A percentile compares a stretch with the other conserved stretches of the same genome.
These are phyloP conservation scores for Abrus precatorius DNA, from an alignment of 306 rosid genomes.

Conservation along the genomic window DNA sequence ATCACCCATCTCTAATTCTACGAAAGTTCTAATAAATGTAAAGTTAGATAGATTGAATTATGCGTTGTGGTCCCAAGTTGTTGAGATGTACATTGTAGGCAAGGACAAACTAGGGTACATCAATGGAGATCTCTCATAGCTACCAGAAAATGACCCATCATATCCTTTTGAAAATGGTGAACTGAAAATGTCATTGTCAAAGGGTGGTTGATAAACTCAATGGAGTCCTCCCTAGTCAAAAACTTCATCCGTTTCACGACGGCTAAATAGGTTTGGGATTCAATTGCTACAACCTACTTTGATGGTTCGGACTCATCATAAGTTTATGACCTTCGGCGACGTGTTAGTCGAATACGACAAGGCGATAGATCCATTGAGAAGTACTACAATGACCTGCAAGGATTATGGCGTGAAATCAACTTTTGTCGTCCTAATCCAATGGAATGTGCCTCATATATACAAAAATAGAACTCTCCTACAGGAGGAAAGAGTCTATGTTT, in stretches of 20 bases:
- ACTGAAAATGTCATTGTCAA: no score
- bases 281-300: no score
- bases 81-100: no score
- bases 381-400: slow-evolving; percentile 19
- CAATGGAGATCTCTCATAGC: no score
- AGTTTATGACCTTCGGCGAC: slow-evolving; percentile 14
- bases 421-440: slow-evolving; percentile 3
- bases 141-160: no score
- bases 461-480: background rate
- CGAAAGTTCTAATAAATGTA: no score
- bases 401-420: slow-evolving; percentile 1
- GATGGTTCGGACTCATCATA: slow-evolving; percentile 12
- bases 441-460: background rate
- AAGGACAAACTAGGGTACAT: no score
- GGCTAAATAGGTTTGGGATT: slow-evolving; percentile 14
- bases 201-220: no score
- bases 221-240: background rate
- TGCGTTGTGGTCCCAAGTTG: no score
- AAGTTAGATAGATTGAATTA: no score
- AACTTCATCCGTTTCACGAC: slow-evolving; percentile 12
- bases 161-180: no score
- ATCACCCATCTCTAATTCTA: no score
- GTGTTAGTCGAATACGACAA: background rate
- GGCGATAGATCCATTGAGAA: background rate
- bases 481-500: background rate